Conservation (phyloP, 208 protist genomes). For the Lotmaria passim region DNA sequence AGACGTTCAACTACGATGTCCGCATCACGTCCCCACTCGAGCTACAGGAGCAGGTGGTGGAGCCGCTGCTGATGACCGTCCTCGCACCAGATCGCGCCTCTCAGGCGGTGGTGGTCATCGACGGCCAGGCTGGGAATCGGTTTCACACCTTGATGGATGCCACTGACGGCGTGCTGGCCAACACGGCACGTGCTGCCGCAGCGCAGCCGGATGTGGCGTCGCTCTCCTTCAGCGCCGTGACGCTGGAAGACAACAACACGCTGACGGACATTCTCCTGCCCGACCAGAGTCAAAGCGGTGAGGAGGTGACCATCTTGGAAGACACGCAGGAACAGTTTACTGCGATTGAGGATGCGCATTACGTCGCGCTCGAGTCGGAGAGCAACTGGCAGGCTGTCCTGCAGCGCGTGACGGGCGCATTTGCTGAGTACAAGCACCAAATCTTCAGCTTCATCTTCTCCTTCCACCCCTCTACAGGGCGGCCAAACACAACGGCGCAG, state of each 20-base stretch:
- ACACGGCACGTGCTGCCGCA: constrained; percentile 18
- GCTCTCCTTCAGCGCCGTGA: constrained; percentile 58
- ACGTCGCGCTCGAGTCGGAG: constrained; percentile 45
- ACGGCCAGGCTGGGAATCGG: constrained; percentile 46
- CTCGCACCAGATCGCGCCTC: constrained; percentile 38
- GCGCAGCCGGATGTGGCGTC: constrained; percentile 35
- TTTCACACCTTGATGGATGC: constrained; percentile 42
- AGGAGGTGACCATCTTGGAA: constrained; percentile 66
- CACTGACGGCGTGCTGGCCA: constrained; percentile 52
- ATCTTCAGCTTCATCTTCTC: constrained; percentile 70
- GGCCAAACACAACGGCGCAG: constrained; percentile 78
- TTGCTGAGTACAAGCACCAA: constrained; percentile 48
- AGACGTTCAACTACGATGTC: constrained; percentile 60
- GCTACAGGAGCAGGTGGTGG: constrained; percentile 42
- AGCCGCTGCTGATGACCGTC: constrained; percentile 50
- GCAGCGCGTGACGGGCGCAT: constrained; percentile 17
- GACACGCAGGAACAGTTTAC: constrained; percentile 72
- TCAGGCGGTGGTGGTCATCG: constrained; percentile 64
- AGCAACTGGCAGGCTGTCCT: constrained; percentile 17
- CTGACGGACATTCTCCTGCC: constrained; percentile 46
- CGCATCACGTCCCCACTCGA: constrained; percentile 18
- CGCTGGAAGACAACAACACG: constrained; percentile 60
- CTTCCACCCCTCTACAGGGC: constrained; percentile 40
- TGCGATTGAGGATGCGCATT: constrained; percentile 62
- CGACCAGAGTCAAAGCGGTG: neutral